These are phyloP conservation scores for Heterococcus sp. DNA, from an alignment of 108 stramenopile genomes.

Conservation along the genomic window DNA sequence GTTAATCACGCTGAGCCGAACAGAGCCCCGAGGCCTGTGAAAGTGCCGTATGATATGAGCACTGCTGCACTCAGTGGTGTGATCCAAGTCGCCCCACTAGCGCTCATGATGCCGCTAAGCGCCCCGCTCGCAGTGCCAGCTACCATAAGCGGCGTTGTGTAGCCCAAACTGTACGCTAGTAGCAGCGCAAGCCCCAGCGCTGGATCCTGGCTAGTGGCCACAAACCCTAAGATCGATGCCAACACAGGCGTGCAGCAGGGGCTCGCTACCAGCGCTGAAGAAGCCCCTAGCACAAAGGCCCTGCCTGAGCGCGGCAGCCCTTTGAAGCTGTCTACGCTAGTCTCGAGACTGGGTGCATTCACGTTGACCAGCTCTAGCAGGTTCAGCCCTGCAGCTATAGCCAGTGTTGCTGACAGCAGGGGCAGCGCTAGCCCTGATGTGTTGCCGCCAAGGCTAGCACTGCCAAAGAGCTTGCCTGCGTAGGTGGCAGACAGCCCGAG, in stretches of 20 bases:
- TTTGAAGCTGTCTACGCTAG: conserved; percentile 18
- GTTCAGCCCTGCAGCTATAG: conserved; percentile 41
- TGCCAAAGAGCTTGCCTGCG: conserved; percentile 45
- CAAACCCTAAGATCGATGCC: conserved; percentile 44
- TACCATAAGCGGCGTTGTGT: conserved; percentile 44
- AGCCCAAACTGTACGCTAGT: conserved; percentile 36
- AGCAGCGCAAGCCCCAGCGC: conserved; percentile 25
- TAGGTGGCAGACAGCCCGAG: conserved; percentile 50
- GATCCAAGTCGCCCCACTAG: conserved; percentile 34
- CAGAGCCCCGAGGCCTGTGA: conserved; percentile 21
- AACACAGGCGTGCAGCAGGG: conserved; percentile 47
- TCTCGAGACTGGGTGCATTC: conserved; percentile 32
- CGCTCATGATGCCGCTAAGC: conserved; percentile 29
- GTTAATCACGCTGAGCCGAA: conserved; percentile 24
- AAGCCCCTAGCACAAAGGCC: conserved; percentile 30
- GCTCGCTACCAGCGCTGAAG: conserved; percentile 39
- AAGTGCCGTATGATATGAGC: conserved; percentile 48
- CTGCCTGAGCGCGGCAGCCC: conserved; percentile 25
- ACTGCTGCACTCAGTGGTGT: conserved; percentile 43
- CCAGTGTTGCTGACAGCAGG: conserved; percentile 20
- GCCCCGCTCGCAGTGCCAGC: conserved; percentile 37
- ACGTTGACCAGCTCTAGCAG: conserved; percentile 39
- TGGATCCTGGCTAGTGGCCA: conserved; percentile 31
- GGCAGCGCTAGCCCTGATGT: conserved; percentile 8
- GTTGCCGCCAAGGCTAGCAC: conserved; percentile 7